phyloP scores from a whole-genome alignment of 1,284 basidiomycete species.

The Fomitopsis betulina region DNA sequence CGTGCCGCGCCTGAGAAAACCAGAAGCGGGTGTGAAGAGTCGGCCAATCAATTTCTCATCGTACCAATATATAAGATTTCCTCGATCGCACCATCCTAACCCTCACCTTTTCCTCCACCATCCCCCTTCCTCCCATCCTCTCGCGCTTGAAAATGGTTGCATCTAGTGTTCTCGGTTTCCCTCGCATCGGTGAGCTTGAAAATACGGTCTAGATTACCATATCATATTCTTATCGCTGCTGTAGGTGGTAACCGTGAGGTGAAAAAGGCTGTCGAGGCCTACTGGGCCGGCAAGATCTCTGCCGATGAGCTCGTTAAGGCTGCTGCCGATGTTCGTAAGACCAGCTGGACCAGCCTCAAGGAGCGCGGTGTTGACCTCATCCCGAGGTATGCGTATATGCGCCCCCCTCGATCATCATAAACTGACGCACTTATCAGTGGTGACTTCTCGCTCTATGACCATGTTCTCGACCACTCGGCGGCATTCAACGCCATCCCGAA shows the following conservation, averaged over 20 bases:
- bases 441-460: constrained; percentile 98
- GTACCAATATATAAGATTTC: constrained; percentile 10
- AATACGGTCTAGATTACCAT: constrained; percentile 16
- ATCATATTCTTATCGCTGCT: neutral
- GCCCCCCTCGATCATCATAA: neutral
- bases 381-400: constrained; percentile 67
- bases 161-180: constrained; percentile 94
- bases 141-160: constrained; percentile 50
- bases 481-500: constrained; percentile 97
- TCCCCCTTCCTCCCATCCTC: constrained; percentile 18
- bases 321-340: constrained; percentile 87
- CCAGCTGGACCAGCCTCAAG: constrained; percentile 90
- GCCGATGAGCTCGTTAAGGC: constrained; percentile 88
- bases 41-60: constrained; percentile 16
- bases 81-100: constrained; percentile 11
- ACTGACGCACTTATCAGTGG: constrained; percentile 50
- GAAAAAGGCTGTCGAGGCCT: constrained; percentile 98
- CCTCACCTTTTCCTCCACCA: constrained; percentile 20
- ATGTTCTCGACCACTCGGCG: constrained; percentile 96
- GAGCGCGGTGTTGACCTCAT: constrained; percentile 86
- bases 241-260: constrained; percentile 92
- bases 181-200: constrained; percentile 76
- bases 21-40: neutral
- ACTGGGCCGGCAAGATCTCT: constrained; percentile 94
- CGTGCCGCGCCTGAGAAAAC: neutral